Percentiles rank a stretch among this genome's conserved stretches.
Evolutionary conservation across 2,329 filamentous ascomycete species (phyloP).

Genomic region (Fusarium foetens): DNA sequence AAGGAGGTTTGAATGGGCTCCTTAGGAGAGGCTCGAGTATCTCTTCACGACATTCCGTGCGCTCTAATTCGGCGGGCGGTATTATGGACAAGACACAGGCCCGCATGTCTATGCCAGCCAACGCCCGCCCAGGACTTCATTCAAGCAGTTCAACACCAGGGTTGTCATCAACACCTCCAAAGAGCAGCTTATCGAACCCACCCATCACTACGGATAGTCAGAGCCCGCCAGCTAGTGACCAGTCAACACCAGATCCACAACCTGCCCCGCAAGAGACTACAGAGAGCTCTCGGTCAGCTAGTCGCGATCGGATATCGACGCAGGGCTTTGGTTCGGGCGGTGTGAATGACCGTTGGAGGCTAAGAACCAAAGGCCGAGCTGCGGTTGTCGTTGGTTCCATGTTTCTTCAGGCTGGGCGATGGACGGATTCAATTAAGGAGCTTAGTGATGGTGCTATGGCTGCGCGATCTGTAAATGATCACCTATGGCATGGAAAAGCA

Average conservation of each 20-base stretch:
- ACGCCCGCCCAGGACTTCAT: constrained; percentile 56
- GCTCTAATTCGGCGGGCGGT: constrained; percentile 65
- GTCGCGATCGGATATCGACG: constrained; percentile 68
- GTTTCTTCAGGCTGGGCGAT: constrained; percentile 88
- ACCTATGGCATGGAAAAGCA: constrained; percentile 97
- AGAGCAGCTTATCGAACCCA: constrained; percentile 60
- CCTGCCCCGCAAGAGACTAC: constrained; percentile 51
- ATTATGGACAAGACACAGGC: constrained; percentile 68
- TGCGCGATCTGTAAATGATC: constrained; percentile 84
- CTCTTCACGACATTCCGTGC: constrained; percentile 54
- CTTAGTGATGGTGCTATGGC: constrained; percentile 81
- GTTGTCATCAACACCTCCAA: constrained; percentile 62
- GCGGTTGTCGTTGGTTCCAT: constrained; percentile 84
- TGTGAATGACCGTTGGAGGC: constrained; percentile 79
- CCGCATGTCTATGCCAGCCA: constrained; percentile 84
- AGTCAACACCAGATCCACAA: constrained; percentile 55
- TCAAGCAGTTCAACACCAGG: constrained; percentile 59
- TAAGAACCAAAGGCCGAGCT: constrained; percentile 82
- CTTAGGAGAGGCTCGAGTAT: constrained; percentile 68
- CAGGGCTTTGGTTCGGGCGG: constrained; percentile 78
- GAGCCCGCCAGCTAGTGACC: constrained; percentile 48
- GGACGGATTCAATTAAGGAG: constrained; percentile 87
- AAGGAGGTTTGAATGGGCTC: constrained; percentile 50
- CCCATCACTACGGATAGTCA: constrained; percentile 61
- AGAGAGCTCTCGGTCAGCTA: constrained; percentile 61